Base-by-base conservation (phyloP, 495 filamentous ascomycete genomes). In the Sabuloglossum arenarium region DNA sequence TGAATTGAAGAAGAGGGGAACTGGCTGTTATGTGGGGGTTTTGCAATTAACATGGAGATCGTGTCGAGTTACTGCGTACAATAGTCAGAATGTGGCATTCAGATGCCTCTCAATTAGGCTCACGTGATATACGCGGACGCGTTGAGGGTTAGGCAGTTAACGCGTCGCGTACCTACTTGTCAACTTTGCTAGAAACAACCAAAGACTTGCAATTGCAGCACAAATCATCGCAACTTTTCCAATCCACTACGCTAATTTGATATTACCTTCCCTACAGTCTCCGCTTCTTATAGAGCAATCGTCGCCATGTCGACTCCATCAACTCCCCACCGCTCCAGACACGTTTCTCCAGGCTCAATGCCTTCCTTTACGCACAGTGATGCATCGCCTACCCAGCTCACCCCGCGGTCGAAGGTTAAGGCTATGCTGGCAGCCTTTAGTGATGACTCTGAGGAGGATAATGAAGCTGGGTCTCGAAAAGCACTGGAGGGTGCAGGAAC, bases 361-460 rank as follows among this genome's bases (percentile, higher is more conserved):
- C 56, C 56, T 11, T 21, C 25, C 23, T 54, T 31, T 30, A 24
- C 21, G 11, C 45, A n/a, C 16, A 29, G 19, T 11, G 16, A 12
- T 45, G 55, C 24, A 24, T 53, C 55, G 11, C 39, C 56, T 28
- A 16, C 25, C 8, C 30, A 58, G 24, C 69, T 86, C 54, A 86
- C 84, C 0, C 85, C 85, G 19, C 74, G 73, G 24, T 78, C 75
- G 57, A 88, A 86, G 64, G 75, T 86, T 62, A 79, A 77, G 64
- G 79, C 79, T 37, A 69, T 86, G 67, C 65, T 88, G 30, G 82
- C 81, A 27, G 62, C 71, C 19, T 73, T 86, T 46, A 75, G 82
- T 30, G 75, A 74, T 56, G 75, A 71, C 43, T 76, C 72, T 0
- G 79, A 81, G 3, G 69, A 72, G 8, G 78, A 80, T 42, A n/a